Percentiles rank a stretch among this genome's conserved stretches.
phyloP scores from a whole-genome alignment of 2,329 filamentous ascomycete species.

The Blastomyces gilchristii region DNA sequence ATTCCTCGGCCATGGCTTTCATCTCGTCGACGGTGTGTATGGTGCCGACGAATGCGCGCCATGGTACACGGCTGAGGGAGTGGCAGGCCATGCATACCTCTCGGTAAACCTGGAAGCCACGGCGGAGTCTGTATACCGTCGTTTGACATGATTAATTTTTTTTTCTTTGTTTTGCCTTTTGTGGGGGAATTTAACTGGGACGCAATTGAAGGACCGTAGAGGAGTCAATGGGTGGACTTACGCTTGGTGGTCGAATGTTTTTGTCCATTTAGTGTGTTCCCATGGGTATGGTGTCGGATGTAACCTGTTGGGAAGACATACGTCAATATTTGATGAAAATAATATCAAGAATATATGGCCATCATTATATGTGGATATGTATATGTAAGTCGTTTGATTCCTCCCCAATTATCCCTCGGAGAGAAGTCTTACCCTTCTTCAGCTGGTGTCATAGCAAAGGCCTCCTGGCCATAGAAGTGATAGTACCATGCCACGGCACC shows the following conservation, averaged over 20 bases:
- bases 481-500: constrained; percentile 96
- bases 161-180: constrained; percentile 7
- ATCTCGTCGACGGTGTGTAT: constrained; percentile 95
- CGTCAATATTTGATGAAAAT: not conserved
- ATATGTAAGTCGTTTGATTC: not conserved
- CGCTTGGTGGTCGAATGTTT: constrained; percentile 95
- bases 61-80: constrained; percentile 88
- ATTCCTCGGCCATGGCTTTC: constrained; percentile 93
- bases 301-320: constrained; percentile 50
- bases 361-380: not conserved
- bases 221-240: constrained; percentile 45
- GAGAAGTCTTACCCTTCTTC: constrained; percentile 85
- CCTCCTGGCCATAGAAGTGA: constrained; percentile 82
- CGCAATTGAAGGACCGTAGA: not conserved
- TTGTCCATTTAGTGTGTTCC: constrained; percentile 84
- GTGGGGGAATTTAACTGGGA: not conserved
- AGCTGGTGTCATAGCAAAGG: constrained; percentile 79
- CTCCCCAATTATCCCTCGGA: not conserved
- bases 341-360: not conserved
- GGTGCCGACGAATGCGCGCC: constrained; percentile 80
- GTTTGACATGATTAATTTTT: constrained; percentile 11
- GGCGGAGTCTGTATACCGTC: constrained; percentile 62
- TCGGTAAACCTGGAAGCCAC: constrained; percentile 98
- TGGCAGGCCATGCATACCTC: constrained; percentile 98
- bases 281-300: constrained; percentile 89